Evolutionary conservation across 2,329 filamentous ascomycete genomes (phyloP).

Genomic region (Aspergillus candidus): DNA sequence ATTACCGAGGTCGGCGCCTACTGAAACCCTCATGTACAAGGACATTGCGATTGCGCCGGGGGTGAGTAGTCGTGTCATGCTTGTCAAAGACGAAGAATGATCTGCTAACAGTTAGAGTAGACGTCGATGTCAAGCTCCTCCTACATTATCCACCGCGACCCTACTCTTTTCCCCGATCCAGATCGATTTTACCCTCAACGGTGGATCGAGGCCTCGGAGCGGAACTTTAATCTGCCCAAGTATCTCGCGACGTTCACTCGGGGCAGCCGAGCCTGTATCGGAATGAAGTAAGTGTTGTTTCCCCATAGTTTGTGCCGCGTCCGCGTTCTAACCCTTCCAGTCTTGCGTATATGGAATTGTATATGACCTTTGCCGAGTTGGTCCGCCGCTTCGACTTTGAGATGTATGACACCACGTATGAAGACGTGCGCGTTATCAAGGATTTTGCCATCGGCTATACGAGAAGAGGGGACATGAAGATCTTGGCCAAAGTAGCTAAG

Average conservation of each 20-base stretch:
- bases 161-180: background rate
- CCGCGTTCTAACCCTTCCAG: background rate
- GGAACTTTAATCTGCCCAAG: background rate
- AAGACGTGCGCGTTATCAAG: conserved; percentile 5
- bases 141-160: background rate
- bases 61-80: conserved; percentile 7
- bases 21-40: conserved; percentile 2
- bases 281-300: background rate
- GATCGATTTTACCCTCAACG: background rate
- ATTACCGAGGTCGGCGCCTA: conserved; percentile 7
- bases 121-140: background rate
- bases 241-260: background rate
- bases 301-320: too few species aligned
- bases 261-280: background rate
- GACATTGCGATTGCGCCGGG: conserved; percentile 19
- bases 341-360: background rate
- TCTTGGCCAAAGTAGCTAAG: too few species aligned
- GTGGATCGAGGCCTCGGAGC: background rate
- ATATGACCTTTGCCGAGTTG: conserved; percentile 12
- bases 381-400: conserved; percentile 15
- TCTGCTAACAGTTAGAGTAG: background rate
- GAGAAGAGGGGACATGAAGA: too few species aligned
- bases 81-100: too few species aligned
- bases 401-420: conserved; percentile 11
- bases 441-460: too few species aligned